Evolutionary conservation across 139 green algal genomes (phyloP).

Genomic region (Chlorella ohadii): DNA sequence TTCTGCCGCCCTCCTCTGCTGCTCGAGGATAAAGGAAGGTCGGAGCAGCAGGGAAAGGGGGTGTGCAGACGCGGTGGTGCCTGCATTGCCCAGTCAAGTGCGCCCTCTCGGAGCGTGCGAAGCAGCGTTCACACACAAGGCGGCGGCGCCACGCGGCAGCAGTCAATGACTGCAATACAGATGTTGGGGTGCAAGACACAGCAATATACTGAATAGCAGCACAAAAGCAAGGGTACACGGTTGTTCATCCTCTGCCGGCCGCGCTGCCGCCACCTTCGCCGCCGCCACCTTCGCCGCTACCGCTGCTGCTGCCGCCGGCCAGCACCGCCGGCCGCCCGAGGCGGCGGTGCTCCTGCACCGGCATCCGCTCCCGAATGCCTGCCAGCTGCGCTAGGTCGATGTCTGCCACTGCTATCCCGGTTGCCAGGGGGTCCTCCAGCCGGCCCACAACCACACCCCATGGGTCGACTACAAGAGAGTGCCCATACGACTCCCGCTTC

Average conservation of each 20-base stretch:
- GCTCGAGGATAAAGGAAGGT: neutral
- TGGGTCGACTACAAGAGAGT: conserved; percentile 91
- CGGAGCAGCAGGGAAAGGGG: neutral
- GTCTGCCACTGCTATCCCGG: conserved; percentile 81
- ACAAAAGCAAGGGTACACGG: too few species aligned
- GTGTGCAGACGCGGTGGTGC: neutral
- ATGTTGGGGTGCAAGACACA: too few species aligned
- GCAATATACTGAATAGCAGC: too few species aligned
- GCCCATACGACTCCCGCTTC: conserved; percentile 90
- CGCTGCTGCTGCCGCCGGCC: neutral
- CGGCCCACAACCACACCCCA: conserved; percentile 88
- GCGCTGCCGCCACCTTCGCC: too few species aligned
- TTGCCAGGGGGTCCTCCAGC: conserved; percentile 75
- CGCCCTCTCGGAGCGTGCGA: neutral
- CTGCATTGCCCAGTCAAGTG: neutral
- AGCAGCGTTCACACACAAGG: too few species aligned
- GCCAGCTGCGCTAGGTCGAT: conserved; percentile 61
- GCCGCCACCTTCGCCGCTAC: neutral
- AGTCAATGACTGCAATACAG: too few species aligned
- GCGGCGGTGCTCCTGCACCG: conserved; percentile 36
- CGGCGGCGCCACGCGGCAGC: too few species aligned
- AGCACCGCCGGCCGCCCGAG: neutral
- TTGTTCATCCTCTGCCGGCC: too few species aligned
- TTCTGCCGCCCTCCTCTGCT: neutral
- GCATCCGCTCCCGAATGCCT: conserved; percentile 39